These are phyloP conservation scores for Arbutus unedo DNA, from an alignment of 148 eudicot species.

Conservation along the genomic window DNA sequence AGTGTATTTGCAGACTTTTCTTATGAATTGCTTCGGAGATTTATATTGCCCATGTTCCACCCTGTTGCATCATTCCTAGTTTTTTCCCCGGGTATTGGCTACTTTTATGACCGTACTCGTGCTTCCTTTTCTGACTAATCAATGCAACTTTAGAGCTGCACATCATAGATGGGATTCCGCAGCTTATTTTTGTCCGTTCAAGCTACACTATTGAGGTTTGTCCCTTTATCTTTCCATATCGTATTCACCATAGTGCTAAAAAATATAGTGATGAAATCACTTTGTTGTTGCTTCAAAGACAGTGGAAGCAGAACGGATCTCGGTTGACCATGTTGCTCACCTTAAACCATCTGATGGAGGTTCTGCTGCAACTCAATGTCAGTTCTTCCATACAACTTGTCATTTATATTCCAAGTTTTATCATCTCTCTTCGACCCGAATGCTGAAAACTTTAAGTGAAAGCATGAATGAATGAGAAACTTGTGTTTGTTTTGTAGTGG, in stretches of 20 bases:
- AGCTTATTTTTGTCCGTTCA: slow-evolving; percentile 78
- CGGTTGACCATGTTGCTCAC: slow-evolving; percentile 97
- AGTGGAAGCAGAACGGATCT: slow-evolving; percentile 95
- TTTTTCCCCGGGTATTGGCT: too few species aligned
- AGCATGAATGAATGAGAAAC: neutral
- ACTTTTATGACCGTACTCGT: slow-evolving; percentile 5
- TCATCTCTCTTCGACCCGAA: neutral
- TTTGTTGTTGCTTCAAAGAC: slow-evolving; percentile 49
- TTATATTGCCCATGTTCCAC: neutral
- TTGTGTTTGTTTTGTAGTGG: slow-evolving; percentile 53
- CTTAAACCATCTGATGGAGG: slow-evolving; percentile 99
- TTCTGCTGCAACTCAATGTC: slow-evolving; percentile 95
- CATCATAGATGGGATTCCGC: slow-evolving; percentile 88
- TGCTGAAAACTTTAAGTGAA: neutral
- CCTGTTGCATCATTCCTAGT: neutral
- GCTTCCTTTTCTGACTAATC: slow-evolving; percentile 11
- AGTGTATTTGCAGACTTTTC: neutral
- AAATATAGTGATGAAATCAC: slow-evolving; percentile 10
- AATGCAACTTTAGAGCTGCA: slow-evolving; percentile 64
- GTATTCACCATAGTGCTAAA: neutral
- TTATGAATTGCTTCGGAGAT: neutral
- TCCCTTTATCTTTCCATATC: neutral
- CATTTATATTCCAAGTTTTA: neutral
- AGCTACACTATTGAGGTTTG: slow-evolving; percentile 92
- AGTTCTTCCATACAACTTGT: slow-evolving; percentile 22